A percentile compares a stretch with the other conserved stretches of the same genome.
phyloP scores from a whole-genome alignment of 371 early-diverging fungal species.

The Dichotomocladium elegans region DNA sequence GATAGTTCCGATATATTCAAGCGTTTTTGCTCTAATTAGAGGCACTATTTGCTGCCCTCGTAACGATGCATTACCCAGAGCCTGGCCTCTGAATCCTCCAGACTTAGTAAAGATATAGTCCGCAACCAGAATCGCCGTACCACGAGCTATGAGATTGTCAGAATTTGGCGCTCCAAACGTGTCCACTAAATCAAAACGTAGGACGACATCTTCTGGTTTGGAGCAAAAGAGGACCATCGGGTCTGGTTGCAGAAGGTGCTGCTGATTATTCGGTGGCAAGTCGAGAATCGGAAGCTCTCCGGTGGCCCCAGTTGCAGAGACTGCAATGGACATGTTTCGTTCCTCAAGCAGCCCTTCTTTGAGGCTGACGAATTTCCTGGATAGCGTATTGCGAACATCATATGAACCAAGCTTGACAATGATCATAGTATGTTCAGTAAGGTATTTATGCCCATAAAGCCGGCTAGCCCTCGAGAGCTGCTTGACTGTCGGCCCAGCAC shows the following conservation, averaged over 20 bases:
- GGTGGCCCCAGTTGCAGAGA: slow-evolving; percentile 55
- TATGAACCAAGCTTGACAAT: slow-evolving; percentile 66
- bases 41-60: slow-evolving; percentile 55
- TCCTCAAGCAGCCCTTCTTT: slow-evolving; percentile 19
- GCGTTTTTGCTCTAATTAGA: slow-evolving; percentile 45
- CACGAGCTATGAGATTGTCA: slow-evolving; percentile 52
- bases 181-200: slow-evolving; percentile 60
- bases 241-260: slow-evolving; percentile 39
- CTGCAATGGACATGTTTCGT: slow-evolving; percentile 52
- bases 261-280: slow-evolving; percentile 42
- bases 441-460: slow-evolving; percentile 62
- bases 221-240: slow-evolving; percentile 55
- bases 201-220: slow-evolving; percentile 49
- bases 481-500: too few species aligned
- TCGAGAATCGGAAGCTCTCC: slow-evolving; percentile 63
- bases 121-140: slow-evolving; percentile 50
- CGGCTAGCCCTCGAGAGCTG: slow-evolving; percentile 37
- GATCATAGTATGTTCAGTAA: slow-evolving; percentile 60
- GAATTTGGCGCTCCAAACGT: slow-evolving; percentile 48
- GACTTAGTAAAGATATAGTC: slow-evolving; percentile 40
- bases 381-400: slow-evolving; percentile 51
- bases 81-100: slow-evolving; percentile 30
- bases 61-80: slow-evolving; percentile 27
- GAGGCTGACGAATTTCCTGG: slow-evolving; percentile 19
- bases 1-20: slow-evolving; percentile 60